Evolutionary conservation across 805 yeast species (phyloP).

Genomic region (Candida orba): DNA sequence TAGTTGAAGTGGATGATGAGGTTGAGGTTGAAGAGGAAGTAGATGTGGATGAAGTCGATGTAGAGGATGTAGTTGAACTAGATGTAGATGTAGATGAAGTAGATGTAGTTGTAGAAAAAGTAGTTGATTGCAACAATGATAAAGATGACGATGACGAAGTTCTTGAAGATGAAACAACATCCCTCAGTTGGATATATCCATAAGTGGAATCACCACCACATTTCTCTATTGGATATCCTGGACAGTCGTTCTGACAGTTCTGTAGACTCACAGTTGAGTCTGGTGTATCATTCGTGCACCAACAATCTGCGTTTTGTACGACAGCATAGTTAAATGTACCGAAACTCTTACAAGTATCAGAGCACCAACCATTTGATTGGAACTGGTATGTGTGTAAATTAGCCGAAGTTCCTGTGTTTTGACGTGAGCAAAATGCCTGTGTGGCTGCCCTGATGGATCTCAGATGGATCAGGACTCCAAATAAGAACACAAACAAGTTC

Average conservation of each 20-base stretch:
- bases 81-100: slow-evolving; percentile 9
- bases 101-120: slow-evolving; percentile 17
- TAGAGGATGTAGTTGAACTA: not conserved
- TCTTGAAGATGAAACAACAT: slow-evolving; percentile 15
- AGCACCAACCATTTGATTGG: slow-evolving; percentile 47
- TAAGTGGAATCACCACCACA: slow-evolving; percentile 43
- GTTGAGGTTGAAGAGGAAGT: slow-evolving; percentile 9
- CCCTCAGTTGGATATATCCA: slow-evolving; percentile 43
- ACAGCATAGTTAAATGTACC: slow-evolving; percentile 38
- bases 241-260: slow-evolving; percentile 32
- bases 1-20: slow-evolving; percentile 1
- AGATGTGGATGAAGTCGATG: slow-evolving; percentile 8
- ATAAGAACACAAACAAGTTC: too few species aligned
- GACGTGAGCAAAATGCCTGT: slow-evolving; percentile 28
- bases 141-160: slow-evolving; percentile 8
- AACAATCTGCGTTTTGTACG: slow-evolving; percentile 44
- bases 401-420: slow-evolving; percentile 31
- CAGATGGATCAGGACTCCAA: not conserved
- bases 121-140: slow-evolving; percentile 13
- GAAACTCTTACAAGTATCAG: slow-evolving; percentile 35
- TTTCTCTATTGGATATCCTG: slow-evolving; percentile 36
- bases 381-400: slow-evolving; percentile 10
- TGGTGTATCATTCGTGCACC: slow-evolving; percentile 55
- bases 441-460: not conserved
- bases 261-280: slow-evolving; percentile 27